Conservation (phyloP, 257 asterid genomes). For the Solanum bukasovii region DNA sequence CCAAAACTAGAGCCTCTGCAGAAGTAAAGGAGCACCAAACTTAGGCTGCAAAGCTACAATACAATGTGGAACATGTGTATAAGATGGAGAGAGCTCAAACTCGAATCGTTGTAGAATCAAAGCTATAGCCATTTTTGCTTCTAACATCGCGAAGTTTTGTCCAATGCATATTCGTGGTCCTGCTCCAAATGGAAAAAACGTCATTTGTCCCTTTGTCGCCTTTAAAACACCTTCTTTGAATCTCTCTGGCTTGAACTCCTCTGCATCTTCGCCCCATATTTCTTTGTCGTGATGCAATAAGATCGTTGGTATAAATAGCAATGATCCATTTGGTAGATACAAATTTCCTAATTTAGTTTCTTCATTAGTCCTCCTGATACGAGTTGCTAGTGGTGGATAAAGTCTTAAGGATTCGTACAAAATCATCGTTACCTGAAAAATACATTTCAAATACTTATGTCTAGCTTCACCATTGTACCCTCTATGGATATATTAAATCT, state of each 20-base stretch:
- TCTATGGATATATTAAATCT: too few species aligned
- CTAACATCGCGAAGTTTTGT: conserved; percentile 28
- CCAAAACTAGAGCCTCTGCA: background rate
- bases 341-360: conserved; percentile 22
- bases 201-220: conserved; percentile 21
- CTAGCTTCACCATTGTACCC: too few species aligned
- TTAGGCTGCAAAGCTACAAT: conserved; percentile 21
- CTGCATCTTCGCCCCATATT: conserved; percentile 46
- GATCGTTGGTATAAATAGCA: conserved; percentile 18
- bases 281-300: conserved; percentile 25
- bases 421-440: too few species aligned
- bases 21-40: conserved; percentile 12
- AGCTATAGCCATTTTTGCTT: too few species aligned
- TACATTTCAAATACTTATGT: too few species aligned
- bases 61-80: background rate
- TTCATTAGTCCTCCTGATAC: background rate
- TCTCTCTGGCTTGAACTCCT: conserved; percentile 47
- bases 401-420: too few species aligned
- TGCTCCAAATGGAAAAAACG: conserved; percentile 37
- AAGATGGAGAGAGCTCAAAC: too few species aligned
- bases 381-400: background rate
- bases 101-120: too few species aligned
- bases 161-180: conserved; percentile 53
- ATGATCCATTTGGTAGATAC: conserved; percentile 28
- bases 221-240: conserved; percentile 31